Base-by-base conservation (phyloP, 306 rosid species). In the Vigna unguiculata region DNA sequence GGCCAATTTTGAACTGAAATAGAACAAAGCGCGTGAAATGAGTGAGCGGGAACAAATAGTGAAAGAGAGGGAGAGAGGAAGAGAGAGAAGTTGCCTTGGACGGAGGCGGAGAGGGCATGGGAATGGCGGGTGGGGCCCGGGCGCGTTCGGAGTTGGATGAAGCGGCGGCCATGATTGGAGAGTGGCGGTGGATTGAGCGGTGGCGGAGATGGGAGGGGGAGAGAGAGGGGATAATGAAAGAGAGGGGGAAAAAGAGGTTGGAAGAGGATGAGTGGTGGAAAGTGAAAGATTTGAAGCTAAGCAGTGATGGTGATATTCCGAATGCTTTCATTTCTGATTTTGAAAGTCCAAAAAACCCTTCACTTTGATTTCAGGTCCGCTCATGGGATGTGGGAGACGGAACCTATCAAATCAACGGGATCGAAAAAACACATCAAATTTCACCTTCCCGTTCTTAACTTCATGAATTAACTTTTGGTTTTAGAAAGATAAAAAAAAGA, bases 1-100 rank as follows among this genome's bases (percentile, higher is more conserved):
- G 85, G 7, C 93, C 99, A 36, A 95, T 92, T 45, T 87, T 92
- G 78, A 95, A 95, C 93, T 93, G 81, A 68, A 80, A 60, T 5
- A 72, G 40, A 70, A 55, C 7, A 4, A 45, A 72, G 57, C 69
- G 48, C 4, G 19, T 25, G 40, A 24, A 0, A 16, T 43, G 48
- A 43, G 15, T 1, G 48, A 43, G 48, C 11, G 16, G 1, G 48
- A 43, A 12, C 2, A n/a, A 3, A 13, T 16, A 3, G 4, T 3
- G 2, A 0, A n/a, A 20, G 60, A 12, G 20, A 19, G 24, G 20
- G 15, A 2, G 53, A 10, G 28, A 7, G 61, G 7, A 45, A 28
- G 9, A 5, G 10, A 21, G 25, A 14, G 10, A 76, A 21, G 40
- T 76, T 83, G 83, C 97, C 96, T 88, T 95, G 69, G 92, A 57